Percentiles rank a stretch among this genome's conserved stretches.
Conservation (phyloP, 371 early-diverging fungal genomes). For the Caulochytrium protostelioides region DNA sequence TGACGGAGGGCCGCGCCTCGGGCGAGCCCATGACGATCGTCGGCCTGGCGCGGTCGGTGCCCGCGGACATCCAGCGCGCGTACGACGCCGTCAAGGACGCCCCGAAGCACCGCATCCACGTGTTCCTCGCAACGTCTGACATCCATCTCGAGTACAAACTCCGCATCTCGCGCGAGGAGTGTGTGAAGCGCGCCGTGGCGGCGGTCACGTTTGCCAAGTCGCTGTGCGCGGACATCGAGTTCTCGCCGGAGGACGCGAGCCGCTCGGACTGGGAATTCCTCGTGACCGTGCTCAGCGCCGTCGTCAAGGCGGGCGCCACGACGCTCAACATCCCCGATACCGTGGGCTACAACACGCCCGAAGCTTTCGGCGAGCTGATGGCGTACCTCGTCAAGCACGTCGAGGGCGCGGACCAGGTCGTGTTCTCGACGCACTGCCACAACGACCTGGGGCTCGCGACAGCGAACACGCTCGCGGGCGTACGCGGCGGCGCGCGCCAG, state of each 20-base stretch:
- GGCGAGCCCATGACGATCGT: conserved; percentile 70
- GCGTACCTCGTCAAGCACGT: conserved; percentile 55
- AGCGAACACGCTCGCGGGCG: conserved; percentile 79
- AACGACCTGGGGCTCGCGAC: conserved; percentile 91
- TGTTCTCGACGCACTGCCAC: conserved; percentile 89
- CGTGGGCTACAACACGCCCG: conserved; percentile 79
- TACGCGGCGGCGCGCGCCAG: conserved; percentile 75
- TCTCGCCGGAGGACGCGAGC: conserved; percentile 85
- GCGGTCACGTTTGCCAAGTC: conserved; percentile 58
- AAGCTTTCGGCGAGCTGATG: conserved; percentile 68
- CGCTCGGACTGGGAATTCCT: conserved; percentile 71
- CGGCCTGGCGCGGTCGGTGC: conserved; percentile 72
- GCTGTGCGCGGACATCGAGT: conserved; percentile 70
- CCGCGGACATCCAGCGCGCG: conserved; percentile 65
- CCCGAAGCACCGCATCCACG: conserved; percentile 70
- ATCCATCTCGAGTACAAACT: conserved; percentile 84
- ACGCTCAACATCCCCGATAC: conserved; percentile 93
- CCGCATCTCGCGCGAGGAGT: conserved; percentile 65
- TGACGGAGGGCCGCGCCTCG: conserved; percentile 53
- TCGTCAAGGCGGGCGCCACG: conserved; percentile 82
- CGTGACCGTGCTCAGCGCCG: conserved; percentile 55
- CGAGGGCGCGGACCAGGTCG: conserved; percentile 42
- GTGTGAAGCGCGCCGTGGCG: conserved; percentile 56
- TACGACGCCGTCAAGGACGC: conserved; percentile 71
- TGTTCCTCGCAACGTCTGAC: conserved; percentile 86